Evolutionary conservation across 257 asterid species (phyloP).

Genomic region (Lavandula angustifolia): DNA sequence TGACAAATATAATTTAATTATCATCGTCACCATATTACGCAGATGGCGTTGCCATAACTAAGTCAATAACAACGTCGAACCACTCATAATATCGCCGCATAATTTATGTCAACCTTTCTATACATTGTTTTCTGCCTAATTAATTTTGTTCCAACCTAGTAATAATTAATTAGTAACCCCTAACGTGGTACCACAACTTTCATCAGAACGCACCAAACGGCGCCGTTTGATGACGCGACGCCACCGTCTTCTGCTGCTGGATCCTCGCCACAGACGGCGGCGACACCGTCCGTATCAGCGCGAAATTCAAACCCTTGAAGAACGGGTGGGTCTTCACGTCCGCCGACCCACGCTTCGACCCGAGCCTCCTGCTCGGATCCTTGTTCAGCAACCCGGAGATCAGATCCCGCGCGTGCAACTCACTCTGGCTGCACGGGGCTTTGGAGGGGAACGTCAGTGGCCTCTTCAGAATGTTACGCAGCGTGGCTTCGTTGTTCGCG

Average conservation of each 20-base stretch:
- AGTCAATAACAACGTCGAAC: conserved; percentile 25
- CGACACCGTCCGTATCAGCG: conserved; percentile 61
- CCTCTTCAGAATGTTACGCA: conserved; percentile 54
- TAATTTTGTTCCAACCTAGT: conserved; percentile 3
- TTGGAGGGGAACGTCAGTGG: conserved; percentile 55
- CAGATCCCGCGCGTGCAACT: conserved; percentile 63
- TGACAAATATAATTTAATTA: neutral
- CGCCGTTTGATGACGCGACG: conserved; percentile 38
- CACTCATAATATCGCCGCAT: conserved; percentile 29
- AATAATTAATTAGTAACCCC: neutral
- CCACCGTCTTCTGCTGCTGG: conserved; percentile 38
- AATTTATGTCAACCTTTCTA: conserved; percentile 31
- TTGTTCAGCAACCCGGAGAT: conserved; percentile 58
- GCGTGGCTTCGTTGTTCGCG: conserved; percentile 55
- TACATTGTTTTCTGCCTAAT: conserved; percentile 17
- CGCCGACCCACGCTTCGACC: conserved; percentile 86
- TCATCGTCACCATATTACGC: conserved; percentile 3
- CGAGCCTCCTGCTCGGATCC: conserved; percentile 70
- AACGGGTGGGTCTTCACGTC: conserved; percentile 86
- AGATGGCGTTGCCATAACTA: conserved; percentile 20
- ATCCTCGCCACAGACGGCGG: conserved; percentile 60
- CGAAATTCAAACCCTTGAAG: conserved; percentile 76
- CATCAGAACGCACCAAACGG: conserved; percentile 57
- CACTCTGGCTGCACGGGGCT: conserved; percentile 43
- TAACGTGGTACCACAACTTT: neutral